phyloP scores from a whole-genome alignment of 371 early-diverging fungal species.

The Catenaria anguillulae region DNA sequence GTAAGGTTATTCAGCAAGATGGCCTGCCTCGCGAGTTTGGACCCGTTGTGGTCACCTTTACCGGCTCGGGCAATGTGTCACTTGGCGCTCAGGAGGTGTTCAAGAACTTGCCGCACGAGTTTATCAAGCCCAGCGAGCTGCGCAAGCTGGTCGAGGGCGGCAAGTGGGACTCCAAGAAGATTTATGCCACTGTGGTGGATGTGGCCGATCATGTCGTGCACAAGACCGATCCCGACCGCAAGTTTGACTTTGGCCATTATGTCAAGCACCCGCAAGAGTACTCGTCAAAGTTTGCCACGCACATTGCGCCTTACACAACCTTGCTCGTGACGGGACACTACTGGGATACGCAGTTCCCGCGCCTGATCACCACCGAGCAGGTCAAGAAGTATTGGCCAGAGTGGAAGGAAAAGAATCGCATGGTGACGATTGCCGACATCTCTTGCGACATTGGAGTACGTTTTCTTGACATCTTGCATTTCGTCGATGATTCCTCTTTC shows the following conservation, averaged over 20 bases:
- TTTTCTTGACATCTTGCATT: neutral
- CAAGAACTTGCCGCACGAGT: conserved; percentile 78
- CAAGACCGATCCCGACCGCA: conserved; percentile 36
- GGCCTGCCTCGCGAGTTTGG: conserved; percentile 77
- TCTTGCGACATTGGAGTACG: conserved; percentile 78
- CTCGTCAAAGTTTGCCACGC: conserved; percentile 64
- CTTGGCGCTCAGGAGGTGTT: conserved; percentile 83
- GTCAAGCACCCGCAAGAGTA: conserved; percentile 62
- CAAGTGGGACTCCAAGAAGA: conserved; percentile 42
- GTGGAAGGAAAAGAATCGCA: conserved; percentile 41
- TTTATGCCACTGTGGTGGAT: conserved; percentile 64
- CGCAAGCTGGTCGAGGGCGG: conserved; percentile 31
- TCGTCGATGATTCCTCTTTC: neutral
- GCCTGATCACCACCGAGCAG: conserved; percentile 70
- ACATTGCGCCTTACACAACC: conserved; percentile 79
- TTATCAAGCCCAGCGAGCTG: conserved; percentile 69
- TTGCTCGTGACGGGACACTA: conserved; percentile 88
- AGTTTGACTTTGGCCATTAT: conserved; percentile 25
- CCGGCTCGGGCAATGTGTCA: conserved; percentile 92
- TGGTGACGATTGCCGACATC: conserved; percentile 82
- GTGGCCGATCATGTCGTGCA: conserved; percentile 63
- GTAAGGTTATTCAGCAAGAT: conserved; percentile 61
- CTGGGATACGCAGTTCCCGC: conserved; percentile 81
- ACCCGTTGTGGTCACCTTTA: conserved; percentile 79
- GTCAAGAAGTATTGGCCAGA: conserved; percentile 42